Evolutionary conservation across 192 early-diverging fungal species (phyloP).

Genomic region (Backusella westeae): DNA sequence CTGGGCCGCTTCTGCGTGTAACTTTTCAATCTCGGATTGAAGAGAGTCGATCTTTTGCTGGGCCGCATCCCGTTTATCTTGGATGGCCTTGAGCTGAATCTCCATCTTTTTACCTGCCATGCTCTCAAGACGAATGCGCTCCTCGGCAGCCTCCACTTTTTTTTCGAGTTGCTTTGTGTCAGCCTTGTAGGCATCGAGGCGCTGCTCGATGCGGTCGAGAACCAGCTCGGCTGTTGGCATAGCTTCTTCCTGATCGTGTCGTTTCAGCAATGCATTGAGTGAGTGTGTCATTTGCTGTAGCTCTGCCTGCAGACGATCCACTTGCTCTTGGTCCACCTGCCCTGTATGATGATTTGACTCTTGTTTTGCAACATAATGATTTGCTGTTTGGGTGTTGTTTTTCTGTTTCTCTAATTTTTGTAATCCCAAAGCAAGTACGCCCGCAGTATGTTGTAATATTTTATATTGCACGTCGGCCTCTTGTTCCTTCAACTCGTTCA

Average conservation of each 20-base stretch:
- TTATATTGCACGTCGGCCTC: constrained; percentile 43
- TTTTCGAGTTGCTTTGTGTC: constrained; percentile 35
- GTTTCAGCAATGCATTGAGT: constrained; percentile 28
- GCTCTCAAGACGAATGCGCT: constrained; percentile 17
- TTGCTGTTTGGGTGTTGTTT: not conserved
- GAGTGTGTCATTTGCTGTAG: constrained; percentile 35
- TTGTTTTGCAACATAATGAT: not conserved
- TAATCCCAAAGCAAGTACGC: constrained; percentile 46
- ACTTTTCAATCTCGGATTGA: not conserved
- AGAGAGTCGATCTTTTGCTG: constrained; percentile 6
- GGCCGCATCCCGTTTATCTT: constrained; percentile 12
- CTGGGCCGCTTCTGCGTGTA: not conserved
- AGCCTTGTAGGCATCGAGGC: constrained; percentile 27
- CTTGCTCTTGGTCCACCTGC: constrained; percentile 10
- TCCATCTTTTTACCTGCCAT: constrained; percentile 26
- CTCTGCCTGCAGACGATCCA: constrained; percentile 28
- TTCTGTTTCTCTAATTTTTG: constrained; percentile 35
- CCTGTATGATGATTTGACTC: not conserved
- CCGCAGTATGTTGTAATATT: constrained; percentile 55
- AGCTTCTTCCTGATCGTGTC: not conserved
- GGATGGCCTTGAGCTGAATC: constrained; percentile 24
- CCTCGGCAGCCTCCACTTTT: constrained; percentile 36
- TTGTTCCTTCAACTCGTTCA: constrained; percentile 47
- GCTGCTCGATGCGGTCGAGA: constrained; percentile 26
- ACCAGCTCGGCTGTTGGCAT: constrained; percentile 8